Conservation (phyloP, 257 asterid species). For the Parsonsia alboflavescens region DNA sequence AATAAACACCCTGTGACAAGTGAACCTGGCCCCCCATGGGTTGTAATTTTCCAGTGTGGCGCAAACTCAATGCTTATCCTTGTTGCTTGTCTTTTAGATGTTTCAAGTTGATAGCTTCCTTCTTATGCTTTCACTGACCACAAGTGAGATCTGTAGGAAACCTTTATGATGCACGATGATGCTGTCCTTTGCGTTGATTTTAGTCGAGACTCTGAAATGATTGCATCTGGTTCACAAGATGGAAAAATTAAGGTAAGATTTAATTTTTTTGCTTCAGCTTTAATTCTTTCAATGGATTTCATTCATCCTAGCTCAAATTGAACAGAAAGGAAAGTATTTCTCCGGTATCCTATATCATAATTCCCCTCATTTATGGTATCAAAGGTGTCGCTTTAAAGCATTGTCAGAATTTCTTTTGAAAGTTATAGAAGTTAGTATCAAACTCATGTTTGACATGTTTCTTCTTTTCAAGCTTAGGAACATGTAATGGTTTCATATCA, state of each 20-base stretch:
- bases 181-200: constrained; percentile 90
- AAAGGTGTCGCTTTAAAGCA: background rate
- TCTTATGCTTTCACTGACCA: constrained; percentile 20
- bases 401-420: background rate
- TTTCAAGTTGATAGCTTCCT: background rate
- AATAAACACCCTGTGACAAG: background rate
- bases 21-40: background rate
- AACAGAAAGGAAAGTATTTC: background rate
- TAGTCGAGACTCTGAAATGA: constrained; percentile 97
- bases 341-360: background rate
- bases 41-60: background rate
- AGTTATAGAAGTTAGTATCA: background rate
- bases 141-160: constrained; percentile 58
- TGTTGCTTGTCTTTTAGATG: background rate
- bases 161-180: constrained; percentile 97
- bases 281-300: background rate
- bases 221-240: constrained; percentile 97
- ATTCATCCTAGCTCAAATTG: background rate
- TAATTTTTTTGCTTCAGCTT: constrained; percentile 8
- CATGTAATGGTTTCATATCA: background rate
- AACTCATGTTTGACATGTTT: background rate
- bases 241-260: constrained; percentile 82
- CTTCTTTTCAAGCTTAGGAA: background rate
- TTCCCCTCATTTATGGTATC: background rate
- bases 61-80: background rate